Conservation (phyloP, 768 basidiomycete genomes). For the Hericium rajendrae region DNA sequence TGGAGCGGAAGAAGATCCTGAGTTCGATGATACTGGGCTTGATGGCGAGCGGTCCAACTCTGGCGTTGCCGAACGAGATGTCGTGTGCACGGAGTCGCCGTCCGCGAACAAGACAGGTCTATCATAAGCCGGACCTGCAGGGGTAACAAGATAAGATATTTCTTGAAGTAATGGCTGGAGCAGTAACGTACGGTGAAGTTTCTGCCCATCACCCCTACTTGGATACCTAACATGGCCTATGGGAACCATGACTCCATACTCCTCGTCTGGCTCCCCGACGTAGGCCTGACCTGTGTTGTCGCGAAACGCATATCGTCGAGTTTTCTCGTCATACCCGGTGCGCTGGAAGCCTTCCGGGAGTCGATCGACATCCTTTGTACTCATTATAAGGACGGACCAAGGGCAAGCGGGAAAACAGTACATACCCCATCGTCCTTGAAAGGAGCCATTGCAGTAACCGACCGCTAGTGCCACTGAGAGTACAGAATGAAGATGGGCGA, state of each 20-base stretch:
- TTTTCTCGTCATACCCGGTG: conserved; percentile 9
- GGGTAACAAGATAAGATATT: background rate
- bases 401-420: background rate
- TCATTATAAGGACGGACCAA: background rate
- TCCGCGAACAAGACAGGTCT: conserved; percentile 8
- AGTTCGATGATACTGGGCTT: background rate
- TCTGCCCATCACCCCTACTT: conserved; percentile 3
- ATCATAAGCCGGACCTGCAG: conserved; percentile 7
- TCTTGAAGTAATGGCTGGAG: background rate
- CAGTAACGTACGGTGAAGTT: background rate
- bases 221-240: background rate
- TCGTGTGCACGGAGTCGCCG: too few species aligned
- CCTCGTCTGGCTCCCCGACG: conserved; percentile 5
- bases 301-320: conserved; percentile 6
- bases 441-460: too few species aligned
- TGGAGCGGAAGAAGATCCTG: background rate
- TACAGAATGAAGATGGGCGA: too few species aligned
- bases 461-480: too few species aligned
- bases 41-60: conserved; percentile 4
- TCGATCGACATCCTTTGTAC: conserved; percentile 5
- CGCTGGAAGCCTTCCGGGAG: conserved; percentile 8
- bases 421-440: background rate
- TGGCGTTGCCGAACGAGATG: background rate
- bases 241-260: conserved; percentile 9
- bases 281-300: conserved; percentile 1